Evolutionary conservation across 306 rosid species (phyloP), one percentile per base, ranked within the genome.

Genomic region (Luffa aegyptiaca): DNA sequence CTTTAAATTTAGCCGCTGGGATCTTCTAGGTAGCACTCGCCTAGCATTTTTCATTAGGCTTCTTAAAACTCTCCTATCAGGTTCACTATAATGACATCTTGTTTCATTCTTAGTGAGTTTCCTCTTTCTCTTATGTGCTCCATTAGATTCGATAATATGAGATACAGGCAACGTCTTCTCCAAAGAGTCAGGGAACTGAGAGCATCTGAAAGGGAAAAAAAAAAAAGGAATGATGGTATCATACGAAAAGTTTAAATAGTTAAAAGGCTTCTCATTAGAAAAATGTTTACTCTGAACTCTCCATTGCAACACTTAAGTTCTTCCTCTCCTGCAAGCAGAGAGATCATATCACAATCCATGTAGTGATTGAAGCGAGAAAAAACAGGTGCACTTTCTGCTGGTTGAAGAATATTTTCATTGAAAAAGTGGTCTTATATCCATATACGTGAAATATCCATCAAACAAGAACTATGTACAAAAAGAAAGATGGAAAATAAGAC

Each of bases 271-370:
- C 42, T 76, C 53, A 65, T 35, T 31, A 80, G 79, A 55, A 71
- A 76, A 80, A 82, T 61, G 75, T 46, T 83, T 92, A 90, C 97
- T 81, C 85, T 78, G 91, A 87, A 84, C 82, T 85, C 85, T 87
- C 87, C 86, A 79, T 86, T 80, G 87, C 86, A 69, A 72, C 55
- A 41, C 81, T 78, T 77, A 78, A 72, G 83, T 84, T 88, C 88
- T 85, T 80, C 63, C 39, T 86, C 83, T 84, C 92, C 93, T 89
- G 92, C 73, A 83, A 82, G 81, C 20, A 69, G 74, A 8, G 49
- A 53, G 71, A 82, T 77, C 56, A 65, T 77, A 81, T 26, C 3
- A 66, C 79, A 75, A 80, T 63, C 26, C 21, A 48, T 13, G 8
- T 10, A 31, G 21, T 48, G 59, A 46, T 12, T 46, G n/a, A 72